Base-by-base conservation (phyloP, 768 basidiomycete species). In the Gloeophyllum trabeum region DNA sequence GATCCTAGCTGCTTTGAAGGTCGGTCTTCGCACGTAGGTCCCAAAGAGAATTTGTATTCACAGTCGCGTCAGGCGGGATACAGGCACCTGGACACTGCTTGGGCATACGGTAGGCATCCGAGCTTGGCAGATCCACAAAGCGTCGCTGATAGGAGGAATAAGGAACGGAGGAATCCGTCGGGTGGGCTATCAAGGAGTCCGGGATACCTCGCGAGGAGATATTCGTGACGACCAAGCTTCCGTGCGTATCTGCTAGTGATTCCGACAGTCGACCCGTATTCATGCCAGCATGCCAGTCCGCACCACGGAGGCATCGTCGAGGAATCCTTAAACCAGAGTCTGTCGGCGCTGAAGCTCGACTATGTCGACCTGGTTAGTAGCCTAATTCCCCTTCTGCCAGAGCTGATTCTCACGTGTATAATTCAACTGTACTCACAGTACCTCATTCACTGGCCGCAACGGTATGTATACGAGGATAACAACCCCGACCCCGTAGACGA, bases 61-160 rank as follows among this genome's bases (percentile, higher is more conserved):
- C 16, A 16, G 28, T 10, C 16, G n/a, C n/a, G n/a, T n/a, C n/a
- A 32, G 28, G 28, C 28, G 10, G 90, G 88, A 2, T 92, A 91
- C 67, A 74, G 52, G 57, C 79, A 70, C 54, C 76, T 80, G 54
- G 81, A 81, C 56, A 84, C 79, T 42, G 83, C 81, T 6, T 62
- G 75, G 16, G 79, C 66, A 4, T 84, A 85, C 57, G 61, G 61
- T 61, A 44, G 20, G 51, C 47, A 5, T 18, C 38, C 28, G 10
- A 10, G 10, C 28, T 16, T 32, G 10, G 16, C 28, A 10, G 10
- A 16, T 32, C 16, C 28, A 32, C 28, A 10, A 32, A 32, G 10
- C 10, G 10, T 16, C 16, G 16, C 28, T 32, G 16, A 32, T 32
- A 32, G 28, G 10, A 16, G 28, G 28, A 16, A 10, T 10, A 10